Conservation (phyloP, 2,329 filamentous ascomycete genomes). For the Colletotrichum viniferum region DNA sequence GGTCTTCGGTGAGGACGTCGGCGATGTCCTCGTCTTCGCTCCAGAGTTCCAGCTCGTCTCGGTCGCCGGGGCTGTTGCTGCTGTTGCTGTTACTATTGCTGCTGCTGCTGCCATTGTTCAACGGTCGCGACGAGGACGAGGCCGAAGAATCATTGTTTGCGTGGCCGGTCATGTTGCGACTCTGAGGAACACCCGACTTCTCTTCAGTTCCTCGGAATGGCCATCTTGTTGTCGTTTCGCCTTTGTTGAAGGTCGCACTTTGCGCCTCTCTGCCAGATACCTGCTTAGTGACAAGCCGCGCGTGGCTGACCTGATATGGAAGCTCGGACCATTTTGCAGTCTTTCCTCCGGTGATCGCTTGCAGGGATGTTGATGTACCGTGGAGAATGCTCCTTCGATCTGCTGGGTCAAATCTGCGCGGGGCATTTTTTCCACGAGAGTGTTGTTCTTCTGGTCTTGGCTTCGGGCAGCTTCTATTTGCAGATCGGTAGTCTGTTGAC, state of each 20-base stretch:
- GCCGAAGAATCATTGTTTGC: slow-evolving; percentile 36
- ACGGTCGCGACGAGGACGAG: slow-evolving; percentile 36
- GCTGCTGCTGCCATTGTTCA: slow-evolving; percentile 10
- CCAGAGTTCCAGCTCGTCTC: slow-evolving; percentile 52
- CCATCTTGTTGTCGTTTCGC: slow-evolving; percentile 37
- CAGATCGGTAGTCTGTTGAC: not conserved
- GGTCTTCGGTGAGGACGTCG: slow-evolving; percentile 58
- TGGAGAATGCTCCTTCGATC: slow-evolving; percentile 2
- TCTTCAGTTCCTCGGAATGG: slow-evolving; percentile 13
- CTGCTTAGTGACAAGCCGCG: slow-evolving; percentile 8
- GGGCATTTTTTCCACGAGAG: slow-evolving; percentile 15
- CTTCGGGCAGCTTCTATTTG: not conserved
- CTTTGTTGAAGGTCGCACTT: not conserved
- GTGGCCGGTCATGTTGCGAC: slow-evolving; percentile 45
- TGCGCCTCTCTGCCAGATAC: not conserved
- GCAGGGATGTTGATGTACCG: slow-evolving; percentile 6
- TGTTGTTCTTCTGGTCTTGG: slow-evolving; percentile 3
- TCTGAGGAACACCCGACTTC: slow-evolving; percentile 18
- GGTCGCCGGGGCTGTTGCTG: slow-evolving; percentile 36
- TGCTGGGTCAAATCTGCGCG: slow-evolving; percentile 11
- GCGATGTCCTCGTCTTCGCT: slow-evolving; percentile 41
- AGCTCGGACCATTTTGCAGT: not conserved
- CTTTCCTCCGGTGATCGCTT: not conserved
- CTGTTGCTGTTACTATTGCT: slow-evolving; percentile 9
- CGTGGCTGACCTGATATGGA: slow-evolving; percentile 10